Conservation (phyloP, 768 basidiomycete genomes). For the Ramaria sp. region DNA sequence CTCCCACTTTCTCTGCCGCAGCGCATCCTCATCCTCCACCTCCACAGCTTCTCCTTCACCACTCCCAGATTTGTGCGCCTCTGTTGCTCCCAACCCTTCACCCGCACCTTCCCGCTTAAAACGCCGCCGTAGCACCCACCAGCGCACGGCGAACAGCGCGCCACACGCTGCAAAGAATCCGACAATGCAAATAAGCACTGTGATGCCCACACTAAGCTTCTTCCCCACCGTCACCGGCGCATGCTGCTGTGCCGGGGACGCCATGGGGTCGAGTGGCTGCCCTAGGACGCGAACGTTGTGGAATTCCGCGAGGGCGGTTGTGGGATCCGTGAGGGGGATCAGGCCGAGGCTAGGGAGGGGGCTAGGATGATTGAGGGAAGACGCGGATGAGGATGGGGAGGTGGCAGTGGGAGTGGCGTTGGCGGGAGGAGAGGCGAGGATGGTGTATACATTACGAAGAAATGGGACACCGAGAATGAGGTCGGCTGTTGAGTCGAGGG, state of each 20-base stretch:
- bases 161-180: conserved; percentile 49
- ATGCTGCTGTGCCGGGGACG: conserved; percentile 1
- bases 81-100: conserved; percentile 10
- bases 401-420: conserved; percentile 12
- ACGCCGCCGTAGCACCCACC: conserved; percentile 33
- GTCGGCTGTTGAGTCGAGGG: conserved; percentile 36
- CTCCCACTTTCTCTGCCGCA: conserved; percentile 29
- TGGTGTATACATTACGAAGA: conserved; percentile 64
- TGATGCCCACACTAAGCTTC: conserved; percentile 46
- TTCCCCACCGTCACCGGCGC: conserved; percentile 19
- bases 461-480: conserved; percentile 76
- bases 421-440: conserved; percentile 52
- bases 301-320: conserved; percentile 56
- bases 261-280: conserved; percentile 34
- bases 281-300: conserved; percentile 56
- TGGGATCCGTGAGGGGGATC: conserved; percentile 50
- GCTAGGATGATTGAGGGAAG: conserved; percentile 1
- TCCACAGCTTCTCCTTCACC: conserved; percentile 16
- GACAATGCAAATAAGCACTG: conserved; percentile 48
- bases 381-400: not conserved
- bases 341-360: conserved; percentile 45
- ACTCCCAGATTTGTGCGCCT: conserved; percentile 9
- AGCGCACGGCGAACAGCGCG: conserved; percentile 43
- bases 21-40: conserved; percentile 25
- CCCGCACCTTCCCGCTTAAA: conserved; percentile 16